Base-by-base conservation (phyloP, 495 filamentous ascomycete species). In the Aspergillus homomorphus region DNA sequence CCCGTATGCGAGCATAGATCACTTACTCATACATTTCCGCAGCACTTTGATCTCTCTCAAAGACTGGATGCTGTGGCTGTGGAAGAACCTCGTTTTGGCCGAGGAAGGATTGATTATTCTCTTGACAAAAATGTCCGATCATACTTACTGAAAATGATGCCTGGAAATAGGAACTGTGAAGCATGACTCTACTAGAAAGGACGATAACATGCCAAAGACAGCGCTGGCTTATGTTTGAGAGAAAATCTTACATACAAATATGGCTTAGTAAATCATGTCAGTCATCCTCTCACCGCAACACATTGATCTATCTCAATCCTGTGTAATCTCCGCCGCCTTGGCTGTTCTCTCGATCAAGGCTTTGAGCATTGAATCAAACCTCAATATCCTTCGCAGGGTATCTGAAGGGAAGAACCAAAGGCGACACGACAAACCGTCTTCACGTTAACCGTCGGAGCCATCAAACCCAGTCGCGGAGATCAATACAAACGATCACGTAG, bases 361-460 rank as follows among this genome's bases (percentile, higher is more conserved):
- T 48, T 53, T 44, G 45, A 45, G 53, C 51, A 53, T 55, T 23
- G 9, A 38, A 48, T 54, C 51, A 54, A n/a, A 62, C 23, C 58
- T 53, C 58, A 28, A 53, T 46, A 60, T 23, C 42, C 55, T 5
- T 30, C 38, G n/a, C 46, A 46, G 50, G 57, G 50, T 51, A 46
- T 51, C 53, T 16, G 45, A 55, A 58, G 45, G 44, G 42, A 63
- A 50, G 61, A 51, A 60, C 33, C 45, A 62, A 51, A 63, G 55
- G 62, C 57, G 63, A 60, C 57, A 66, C 56, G 54, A 59, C 48
- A 57, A 58, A 62, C 49, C 53, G 54, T 59, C n/a, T n/a, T 57
- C 60, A 61, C 51, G 59, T 48, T 55, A 63, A 61, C 62, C 62
- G 59, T 52, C 58, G 51, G 53, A 64, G 62, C 59, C 51, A 53